Conservation (phyloP, 192 early-diverging fungal genomes). For the Spinellus fusiger region DNA sequence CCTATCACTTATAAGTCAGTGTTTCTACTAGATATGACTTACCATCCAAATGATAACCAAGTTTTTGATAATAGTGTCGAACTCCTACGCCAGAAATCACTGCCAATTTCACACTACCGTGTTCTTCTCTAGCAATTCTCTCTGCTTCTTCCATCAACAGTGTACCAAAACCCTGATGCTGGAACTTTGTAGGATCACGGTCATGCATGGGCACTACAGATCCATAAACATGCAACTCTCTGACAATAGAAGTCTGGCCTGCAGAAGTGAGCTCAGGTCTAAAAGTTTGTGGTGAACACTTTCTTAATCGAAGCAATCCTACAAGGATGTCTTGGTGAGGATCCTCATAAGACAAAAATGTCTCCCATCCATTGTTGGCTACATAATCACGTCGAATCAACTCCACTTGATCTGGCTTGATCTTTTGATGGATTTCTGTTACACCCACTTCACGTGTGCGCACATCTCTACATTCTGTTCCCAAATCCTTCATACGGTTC, state of each 20-base stretch:
- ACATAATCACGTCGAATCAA: slow-evolving; percentile 95
- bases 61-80: slow-evolving; percentile 94
- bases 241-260: slow-evolving; percentile 85
- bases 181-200: slow-evolving; percentile 96
- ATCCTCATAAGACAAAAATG: slow-evolving; percentile 98
- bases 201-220: slow-evolving; percentile 93
- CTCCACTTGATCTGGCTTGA: slow-evolving; percentile 92
- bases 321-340: slow-evolving; percentile 95
- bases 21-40: slow-evolving; percentile 14
- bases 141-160: slow-evolving; percentile 99
- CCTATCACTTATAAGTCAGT: slow-evolving; percentile 33
- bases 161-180: slow-evolving; percentile 98
- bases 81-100: slow-evolving; percentile 98
- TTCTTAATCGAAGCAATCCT: slow-evolving; percentile 88
- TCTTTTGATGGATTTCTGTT: slow-evolving; percentile 93
- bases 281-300: slow-evolving; percentile 84
- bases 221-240: slow-evolving; percentile 98
- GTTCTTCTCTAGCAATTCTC: slow-evolving; percentile 95
- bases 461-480: slow-evolving; percentile 94
- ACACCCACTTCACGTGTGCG: slow-evolving; percentile 98
- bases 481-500: slow-evolving; percentile 93
- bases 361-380: slow-evolving; percentile 99
- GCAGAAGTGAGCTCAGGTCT: slow-evolving; percentile 79
- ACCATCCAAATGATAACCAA: slow-evolving; percentile 93
- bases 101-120: slow-evolving; percentile 87